Evolutionary conservation across 1,284 basidiomycete species (phyloP).

Genomic region (Ceratobasidium sp.): DNA sequence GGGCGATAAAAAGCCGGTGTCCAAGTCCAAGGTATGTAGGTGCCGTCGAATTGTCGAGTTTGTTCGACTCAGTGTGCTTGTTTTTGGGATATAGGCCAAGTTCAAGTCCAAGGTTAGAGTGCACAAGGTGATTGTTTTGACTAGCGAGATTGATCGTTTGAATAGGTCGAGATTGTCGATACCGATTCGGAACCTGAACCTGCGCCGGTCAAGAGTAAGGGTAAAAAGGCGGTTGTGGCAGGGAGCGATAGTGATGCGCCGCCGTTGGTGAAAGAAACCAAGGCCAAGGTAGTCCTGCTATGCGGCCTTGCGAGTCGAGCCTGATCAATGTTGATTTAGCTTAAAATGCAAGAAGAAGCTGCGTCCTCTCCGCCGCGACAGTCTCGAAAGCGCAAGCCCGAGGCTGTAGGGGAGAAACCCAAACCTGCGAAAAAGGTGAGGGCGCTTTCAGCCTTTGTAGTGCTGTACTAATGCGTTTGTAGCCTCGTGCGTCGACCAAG

Average conservation of each 20-base stretch:
- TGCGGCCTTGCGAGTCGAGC: neutral
- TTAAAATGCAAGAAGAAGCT: neutral
- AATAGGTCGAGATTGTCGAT: conserved; percentile 12
- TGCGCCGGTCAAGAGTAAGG: neutral
- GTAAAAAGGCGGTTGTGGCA: neutral
- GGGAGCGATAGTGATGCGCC: neutral
- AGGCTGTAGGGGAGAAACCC: conserved; percentile 8
- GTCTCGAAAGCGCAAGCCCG: conserved; percentile 34
- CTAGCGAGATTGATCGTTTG: neutral
- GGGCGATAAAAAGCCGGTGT: neutral
- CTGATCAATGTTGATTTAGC: neutral
- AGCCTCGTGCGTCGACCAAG: conserved; percentile 39
- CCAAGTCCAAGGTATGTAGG: conserved; percentile 31
- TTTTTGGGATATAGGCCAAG: neutral
- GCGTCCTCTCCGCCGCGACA: conserved; percentile 16
- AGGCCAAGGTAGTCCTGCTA: neutral
- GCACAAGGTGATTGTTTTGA: neutral
- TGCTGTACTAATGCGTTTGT: neutral
- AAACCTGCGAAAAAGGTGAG: conserved; percentile 26
- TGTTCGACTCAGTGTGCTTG: neutral
- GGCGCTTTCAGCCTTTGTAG: neutral
- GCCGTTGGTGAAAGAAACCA: neutral
- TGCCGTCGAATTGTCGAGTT: neutral
- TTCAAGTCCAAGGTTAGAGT: conserved; percentile 13
- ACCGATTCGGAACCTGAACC: conserved; percentile 17